Percentiles rank a stretch among this genome's conserved stretches.
These are phyloP conservation scores for Stellera chamaejasme DNA, from an alignment of 345 rosid species.

Conservation along the genomic window DNA sequence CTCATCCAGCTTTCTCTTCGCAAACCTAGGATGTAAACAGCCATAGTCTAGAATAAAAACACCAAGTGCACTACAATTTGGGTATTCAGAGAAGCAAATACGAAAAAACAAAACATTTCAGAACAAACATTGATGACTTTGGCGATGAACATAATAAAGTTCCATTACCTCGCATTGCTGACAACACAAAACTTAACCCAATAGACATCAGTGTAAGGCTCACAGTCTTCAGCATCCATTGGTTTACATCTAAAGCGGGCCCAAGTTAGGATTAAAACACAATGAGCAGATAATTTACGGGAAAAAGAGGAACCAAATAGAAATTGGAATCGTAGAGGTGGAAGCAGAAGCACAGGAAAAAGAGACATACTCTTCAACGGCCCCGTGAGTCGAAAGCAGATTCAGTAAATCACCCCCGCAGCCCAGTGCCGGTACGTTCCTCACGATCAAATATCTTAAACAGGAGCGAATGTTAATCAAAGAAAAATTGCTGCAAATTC, in stretches of 20 bases:
- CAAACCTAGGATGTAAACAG: constrained; percentile 42
- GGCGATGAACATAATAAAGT: neutral
- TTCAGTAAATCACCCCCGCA: constrained; percentile 79
- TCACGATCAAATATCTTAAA: constrained; percentile 65
- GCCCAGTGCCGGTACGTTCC: constrained; percentile 89
- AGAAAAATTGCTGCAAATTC: neutral
- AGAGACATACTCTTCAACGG: constrained; percentile 65
- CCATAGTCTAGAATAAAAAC: neutral
- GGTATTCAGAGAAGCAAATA: neutral
- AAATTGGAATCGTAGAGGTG: neutral
- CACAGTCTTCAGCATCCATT: constrained; percentile 91
- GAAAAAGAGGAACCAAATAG: neutral
- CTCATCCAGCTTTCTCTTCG: constrained; percentile 85
- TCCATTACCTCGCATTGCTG: constrained; percentile 62
- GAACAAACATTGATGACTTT: neutral
- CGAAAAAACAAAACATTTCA: neutral
- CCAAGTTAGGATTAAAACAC: neutral
- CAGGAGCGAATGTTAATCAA: neutral
- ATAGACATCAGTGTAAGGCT: constrained; percentile 68
- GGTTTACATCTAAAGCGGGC: constrained; percentile 52
- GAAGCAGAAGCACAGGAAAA: neutral
- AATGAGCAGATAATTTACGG: neutral
- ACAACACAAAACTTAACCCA: constrained; percentile 66
- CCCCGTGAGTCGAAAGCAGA: constrained; percentile 66
- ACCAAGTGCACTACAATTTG: neutral